Evolutionary conservation across 2,329 filamentous ascomycete species (phyloP).

Genomic region (Phoma herbarum): DNA sequence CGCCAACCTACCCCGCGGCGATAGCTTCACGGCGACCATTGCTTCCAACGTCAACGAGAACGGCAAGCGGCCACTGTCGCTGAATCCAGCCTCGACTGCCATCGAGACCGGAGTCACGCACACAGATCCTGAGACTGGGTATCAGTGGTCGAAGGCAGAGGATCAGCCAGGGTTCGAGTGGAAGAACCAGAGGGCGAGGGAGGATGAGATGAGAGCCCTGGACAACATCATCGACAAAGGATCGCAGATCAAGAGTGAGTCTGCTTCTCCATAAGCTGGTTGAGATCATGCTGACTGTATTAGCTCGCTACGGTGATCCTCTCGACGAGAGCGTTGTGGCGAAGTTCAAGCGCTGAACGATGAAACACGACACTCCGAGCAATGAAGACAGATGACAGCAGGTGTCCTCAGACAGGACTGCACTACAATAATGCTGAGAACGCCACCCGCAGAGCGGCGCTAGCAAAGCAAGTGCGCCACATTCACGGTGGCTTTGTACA

Average conservation of each 20-base stretch:
- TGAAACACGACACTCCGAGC: not conserved
- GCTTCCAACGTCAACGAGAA: constrained; percentile 47
- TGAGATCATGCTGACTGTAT: constrained; percentile 22
- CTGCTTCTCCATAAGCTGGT: not conserved
- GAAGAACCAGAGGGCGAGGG: constrained; percentile 48
- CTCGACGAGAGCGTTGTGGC: constrained; percentile 42
- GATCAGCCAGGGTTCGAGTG: constrained; percentile 52
- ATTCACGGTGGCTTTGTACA: not conserved
- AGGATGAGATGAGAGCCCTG: constrained; percentile 48
- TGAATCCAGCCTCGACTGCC: constrained; percentile 27
- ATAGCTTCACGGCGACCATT: constrained; percentile 29
- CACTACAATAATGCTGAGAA: not conserved
- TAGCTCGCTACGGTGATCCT: constrained; percentile 50
- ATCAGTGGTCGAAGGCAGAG: constrained; percentile 48
- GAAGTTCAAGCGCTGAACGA: constrained; percentile 40
- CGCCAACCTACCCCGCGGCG: constrained; percentile 33
- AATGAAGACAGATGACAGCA: not conserved
- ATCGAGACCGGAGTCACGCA: constrained; percentile 17
- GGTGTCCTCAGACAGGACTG: not conserved
- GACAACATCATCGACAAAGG: constrained; percentile 48
- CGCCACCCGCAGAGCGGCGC: not conserved
- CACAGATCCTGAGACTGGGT: constrained; percentile 44
- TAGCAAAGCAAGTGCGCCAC: not conserved
- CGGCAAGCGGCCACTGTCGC: constrained; percentile 46
- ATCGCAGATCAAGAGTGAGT: constrained; percentile 47